Evolutionary conservation across 768 basidiomycete species (phyloP).

Genomic region (Trametes coccinea): DNA sequence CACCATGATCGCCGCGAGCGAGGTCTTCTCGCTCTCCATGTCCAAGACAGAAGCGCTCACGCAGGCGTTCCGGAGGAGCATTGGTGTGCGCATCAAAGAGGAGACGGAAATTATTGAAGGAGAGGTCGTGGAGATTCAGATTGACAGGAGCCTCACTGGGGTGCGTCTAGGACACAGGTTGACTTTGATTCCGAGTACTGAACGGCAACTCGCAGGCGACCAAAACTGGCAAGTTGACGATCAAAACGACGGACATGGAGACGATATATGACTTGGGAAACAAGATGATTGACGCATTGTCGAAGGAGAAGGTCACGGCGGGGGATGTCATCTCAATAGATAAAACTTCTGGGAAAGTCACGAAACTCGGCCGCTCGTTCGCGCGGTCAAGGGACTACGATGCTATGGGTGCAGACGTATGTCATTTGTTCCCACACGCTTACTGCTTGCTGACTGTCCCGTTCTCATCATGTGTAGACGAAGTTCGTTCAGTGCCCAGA

Average conservation of each 20-base stretch:
- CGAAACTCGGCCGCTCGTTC: constrained; percentile 94
- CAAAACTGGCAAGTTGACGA: constrained; percentile 95
- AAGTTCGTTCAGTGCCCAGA: constrained; percentile 98
- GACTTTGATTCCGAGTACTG: background rate
- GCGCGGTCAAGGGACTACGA: constrained; percentile 98
- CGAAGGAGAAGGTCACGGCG: constrained; percentile 94
- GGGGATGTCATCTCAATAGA: constrained; percentile 97
- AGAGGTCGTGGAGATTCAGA: constrained; percentile 98
- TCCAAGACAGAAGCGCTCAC: constrained; percentile 98
- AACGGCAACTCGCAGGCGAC: constrained; percentile 66
- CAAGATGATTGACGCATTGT: constrained; percentile 98
- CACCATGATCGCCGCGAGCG: constrained; percentile 96
- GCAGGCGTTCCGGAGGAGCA: constrained; percentile 93
- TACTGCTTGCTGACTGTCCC: too few relatives aligned
- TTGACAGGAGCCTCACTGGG: constrained; percentile 94
- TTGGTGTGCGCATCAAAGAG: constrained; percentile 96
- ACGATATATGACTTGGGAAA: constrained; percentile 97
- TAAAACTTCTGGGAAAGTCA: constrained; percentile 95
- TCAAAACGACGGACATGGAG: constrained; percentile 99
- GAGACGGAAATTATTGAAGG: constrained; percentile 98
- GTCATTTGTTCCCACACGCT: background rate
- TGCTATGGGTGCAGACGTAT: constrained; percentile 97
- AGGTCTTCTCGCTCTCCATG: constrained; percentile 98
- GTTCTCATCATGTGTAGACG: constrained; percentile 52
- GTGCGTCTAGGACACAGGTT: constrained; percentile 46